Percentiles rank a stretch among this genome's conserved stretches.
phyloP scores from a whole-genome alignment of 345 rosid genomes.

The Boechera divaricarpa region DNA sequence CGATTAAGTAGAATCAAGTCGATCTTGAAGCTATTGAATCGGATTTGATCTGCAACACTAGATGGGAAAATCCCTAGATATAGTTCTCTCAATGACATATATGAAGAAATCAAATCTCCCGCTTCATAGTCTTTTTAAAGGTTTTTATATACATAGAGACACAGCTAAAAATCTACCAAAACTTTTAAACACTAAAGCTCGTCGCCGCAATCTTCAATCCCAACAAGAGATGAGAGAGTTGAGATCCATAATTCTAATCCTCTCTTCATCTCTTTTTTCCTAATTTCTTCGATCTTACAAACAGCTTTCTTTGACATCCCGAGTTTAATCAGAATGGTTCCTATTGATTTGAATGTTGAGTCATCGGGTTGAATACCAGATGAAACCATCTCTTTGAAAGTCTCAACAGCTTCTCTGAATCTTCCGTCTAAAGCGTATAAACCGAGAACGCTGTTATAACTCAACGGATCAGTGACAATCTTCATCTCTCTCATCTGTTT shows the following conservation, averaged over 20 bases:
- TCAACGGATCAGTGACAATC: constrained; percentile 62
- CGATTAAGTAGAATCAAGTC: no score
- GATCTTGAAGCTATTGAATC: no score
- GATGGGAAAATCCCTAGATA: no score
- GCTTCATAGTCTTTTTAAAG: not conserved
- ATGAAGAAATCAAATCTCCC: constrained; percentile 6
- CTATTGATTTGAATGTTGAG: constrained; percentile 67
- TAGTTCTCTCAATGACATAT: no score
- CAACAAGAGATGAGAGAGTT: constrained; percentile 61
- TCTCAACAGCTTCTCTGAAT: constrained; percentile 61
- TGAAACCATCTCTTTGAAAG: constrained; percentile 71
- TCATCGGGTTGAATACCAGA: constrained; percentile 63
- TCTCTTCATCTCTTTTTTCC: constrained; percentile 54
- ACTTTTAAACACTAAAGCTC: not conserved
- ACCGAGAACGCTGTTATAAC: constrained; percentile 71
- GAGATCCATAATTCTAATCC: constrained; percentile 65
- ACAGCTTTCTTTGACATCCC: constrained; percentile 73
- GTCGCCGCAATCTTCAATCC: constrained; percentile 17
- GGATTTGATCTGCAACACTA: no score
- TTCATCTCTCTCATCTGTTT: constrained; percentile 68
- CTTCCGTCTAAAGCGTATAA: constrained; percentile 76
- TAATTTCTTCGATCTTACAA: constrained; percentile 52
- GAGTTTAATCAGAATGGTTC: constrained; percentile 63
- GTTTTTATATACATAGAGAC: constrained; percentile 29
- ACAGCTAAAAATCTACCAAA: constrained; percentile 24